Evolutionary conservation across 1,284 basidiomycete species (phyloP).

Genomic region (Tremellales sp.): DNA sequence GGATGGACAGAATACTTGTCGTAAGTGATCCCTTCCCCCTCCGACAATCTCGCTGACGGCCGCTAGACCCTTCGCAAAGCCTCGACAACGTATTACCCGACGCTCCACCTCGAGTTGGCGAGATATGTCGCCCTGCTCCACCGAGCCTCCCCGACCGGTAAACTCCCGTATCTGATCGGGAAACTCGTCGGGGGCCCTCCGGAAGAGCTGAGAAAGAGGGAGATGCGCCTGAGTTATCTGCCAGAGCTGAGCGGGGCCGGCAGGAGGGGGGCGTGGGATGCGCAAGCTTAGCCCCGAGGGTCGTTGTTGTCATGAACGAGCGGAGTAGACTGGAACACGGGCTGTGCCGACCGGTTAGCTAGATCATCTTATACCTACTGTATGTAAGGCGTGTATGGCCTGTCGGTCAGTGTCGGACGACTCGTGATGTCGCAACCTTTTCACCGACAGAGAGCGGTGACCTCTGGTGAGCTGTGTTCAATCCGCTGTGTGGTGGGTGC

Average conservation of each 20-base stretch:
- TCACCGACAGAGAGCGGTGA: too few species aligned
- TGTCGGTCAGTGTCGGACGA: too few species aligned
- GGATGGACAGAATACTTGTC: slow-evolving; percentile 61
- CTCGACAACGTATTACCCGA: slow-evolving; percentile 86
- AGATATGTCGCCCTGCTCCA: slow-evolving; percentile 68
- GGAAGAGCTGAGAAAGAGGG: slow-evolving; percentile 23
- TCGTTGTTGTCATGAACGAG: background rate
- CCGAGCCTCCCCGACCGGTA: slow-evolving; percentile 25
- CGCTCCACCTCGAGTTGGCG: slow-evolving; percentile 82
- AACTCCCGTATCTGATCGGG: slow-evolving; percentile 42
- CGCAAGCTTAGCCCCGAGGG: background rate
- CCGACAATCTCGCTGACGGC: background rate
- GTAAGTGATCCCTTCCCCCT: slow-evolving; percentile 28
- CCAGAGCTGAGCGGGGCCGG: slow-evolving; percentile 11
- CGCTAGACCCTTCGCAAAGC: slow-evolving; percentile 82
- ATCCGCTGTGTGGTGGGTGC: too few species aligned
- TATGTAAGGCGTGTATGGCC: too few species aligned
- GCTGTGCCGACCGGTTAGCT: background rate
- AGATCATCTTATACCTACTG: too few species aligned
- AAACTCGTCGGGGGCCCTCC: slow-evolving; percentile 44
- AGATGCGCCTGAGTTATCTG: slow-evolving; percentile 1
- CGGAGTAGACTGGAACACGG: slow-evolving; percentile 2
- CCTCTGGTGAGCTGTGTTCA: too few species aligned
- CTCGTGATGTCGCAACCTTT: too few species aligned
- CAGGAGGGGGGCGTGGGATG: slow-evolving; percentile 16